Evolutionary conservation across 2,329 filamentous ascomycete species (phyloP), one percentile per base, ranked within the genome.

Genomic region (Hirsutella minnesotensis): DNA sequence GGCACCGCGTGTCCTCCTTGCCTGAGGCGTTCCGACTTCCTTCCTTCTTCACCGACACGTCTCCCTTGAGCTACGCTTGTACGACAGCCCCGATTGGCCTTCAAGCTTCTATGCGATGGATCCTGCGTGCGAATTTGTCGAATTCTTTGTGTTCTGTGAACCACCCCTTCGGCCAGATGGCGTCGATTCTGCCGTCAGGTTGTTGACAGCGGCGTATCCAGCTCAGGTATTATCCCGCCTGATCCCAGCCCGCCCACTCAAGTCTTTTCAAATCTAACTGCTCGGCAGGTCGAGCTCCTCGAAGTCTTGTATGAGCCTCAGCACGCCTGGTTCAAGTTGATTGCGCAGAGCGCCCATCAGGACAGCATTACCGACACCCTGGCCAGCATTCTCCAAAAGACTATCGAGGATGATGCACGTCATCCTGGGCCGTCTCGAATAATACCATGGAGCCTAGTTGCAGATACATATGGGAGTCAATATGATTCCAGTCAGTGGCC

Each of bases 231-330:
- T 7, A 27, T 37, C 18, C 18, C 9, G 20, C 37, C 20, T 3
- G 10, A 13, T 10, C 20, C 21, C 9, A 27, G 12, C 10, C 37
- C 9, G 15, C n/a, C 33, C 2, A 16, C 39, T 15, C 39, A 34
- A 4, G 40, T 40, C 30, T 31, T 15, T 15, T 13, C 19, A 5
- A 5, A 10, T n/a, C 46, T 35, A 12, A 46, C 31, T n/a, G 15
- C n/a, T 40, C 12, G n/a, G 13, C n/a, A 47, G 41, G 27, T 44
- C 21, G 45, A 53, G 7, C 29, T 60, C 0, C 1, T 54, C 1
- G 62, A 65, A 38, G 49, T 65, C 5, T 49, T 65, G 4, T 64
- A 64, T 27, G 61, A 65, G 21, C 59, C 61, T 1, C 55, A 61
- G 0, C 44, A 55, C 0, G 53, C 60, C 1, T 63, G 58, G 56